These are phyloP conservation scores for Fraxinus paxiana DNA, from an alignment of 305 asterid genomes.

Conservation along the genomic window DNA sequence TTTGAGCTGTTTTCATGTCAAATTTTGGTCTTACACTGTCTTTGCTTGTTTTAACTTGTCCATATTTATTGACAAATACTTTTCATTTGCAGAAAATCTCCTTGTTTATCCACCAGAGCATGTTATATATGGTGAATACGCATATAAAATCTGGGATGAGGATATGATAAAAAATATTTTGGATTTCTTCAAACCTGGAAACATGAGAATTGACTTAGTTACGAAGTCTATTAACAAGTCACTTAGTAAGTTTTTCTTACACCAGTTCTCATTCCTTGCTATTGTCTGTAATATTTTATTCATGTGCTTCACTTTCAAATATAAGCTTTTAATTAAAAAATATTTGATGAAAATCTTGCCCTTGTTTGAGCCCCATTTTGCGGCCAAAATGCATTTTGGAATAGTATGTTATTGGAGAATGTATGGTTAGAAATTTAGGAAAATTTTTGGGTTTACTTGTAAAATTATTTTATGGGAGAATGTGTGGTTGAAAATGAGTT, in stretches of 20 bases:
- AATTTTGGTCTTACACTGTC: neutral
- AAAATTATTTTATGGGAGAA: neutral
- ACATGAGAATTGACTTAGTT: constrained; percentile 85
- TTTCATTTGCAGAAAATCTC: constrained; percentile 61
- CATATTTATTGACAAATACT: constrained; percentile 15
- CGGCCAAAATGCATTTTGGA: neutral
- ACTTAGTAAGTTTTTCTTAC: constrained; percentile 40
- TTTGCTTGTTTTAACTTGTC: constrained; percentile 1
- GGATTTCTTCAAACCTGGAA: constrained; percentile 77
- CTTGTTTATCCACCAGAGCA: constrained; percentile 88
- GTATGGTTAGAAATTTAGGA: neutral
- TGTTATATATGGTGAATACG: constrained; percentile 82
- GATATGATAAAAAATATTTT: constrained; percentile 57
- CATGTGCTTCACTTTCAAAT: constrained; percentile 14
- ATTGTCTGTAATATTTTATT: constrained; percentile 8
- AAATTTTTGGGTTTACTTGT: neutral
- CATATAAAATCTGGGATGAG: constrained; percentile 79
- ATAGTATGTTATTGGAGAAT: neutral
- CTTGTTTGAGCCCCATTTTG: neutral
- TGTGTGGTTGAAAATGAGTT: neutral
- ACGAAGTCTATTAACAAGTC: constrained; percentile 68
- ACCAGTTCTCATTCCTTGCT: constrained; percentile 12
- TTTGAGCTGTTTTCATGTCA: neutral
- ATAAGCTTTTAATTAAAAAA: neutral
- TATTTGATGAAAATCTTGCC: constrained; percentile 1